Evolutionary conservation across 2,329 filamentous ascomycete species (phyloP).

Genomic region (Chaetoscypha palmicola): DNA sequence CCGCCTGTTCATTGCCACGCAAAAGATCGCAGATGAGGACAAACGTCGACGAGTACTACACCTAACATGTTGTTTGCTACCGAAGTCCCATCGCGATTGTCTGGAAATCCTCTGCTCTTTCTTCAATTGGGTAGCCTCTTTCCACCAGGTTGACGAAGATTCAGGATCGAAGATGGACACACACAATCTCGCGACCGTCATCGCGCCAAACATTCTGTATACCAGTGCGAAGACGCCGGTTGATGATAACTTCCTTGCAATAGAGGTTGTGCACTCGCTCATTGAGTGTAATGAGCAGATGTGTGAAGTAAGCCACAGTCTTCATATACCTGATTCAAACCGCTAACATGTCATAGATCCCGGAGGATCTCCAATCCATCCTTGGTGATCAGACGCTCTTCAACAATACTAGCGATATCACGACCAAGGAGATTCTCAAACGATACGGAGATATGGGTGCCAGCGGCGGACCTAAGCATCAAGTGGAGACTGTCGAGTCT

Average conservation of each 20-base stretch:
- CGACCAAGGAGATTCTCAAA: slow-evolving; percentile 94
- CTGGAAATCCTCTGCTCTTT: slow-evolving; percentile 95
- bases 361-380: slow-evolving; percentile 81
- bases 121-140: slow-evolving; percentile 94
- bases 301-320: slow-evolving; percentile 78
- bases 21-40: slow-evolving; percentile 77
- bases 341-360: slow-evolving; percentile 54
- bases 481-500: slow-evolving; percentile 50
- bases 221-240: slow-evolving; percentile 59
- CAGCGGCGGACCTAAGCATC: slow-evolving; percentile 46
- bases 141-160: slow-evolving; percentile 95
- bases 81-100: slow-evolving; percentile 86
- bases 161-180: slow-evolving; percentile 98
- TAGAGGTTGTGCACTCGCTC: slow-evolving; percentile 84
- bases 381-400: slow-evolving; percentile 78
- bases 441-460: slow-evolving; percentile 72
- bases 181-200: slow-evolving; percentile 93
- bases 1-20: slow-evolving; percentile 79
- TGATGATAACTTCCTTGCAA: slow-evolving; percentile 88
- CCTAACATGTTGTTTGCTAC: slow-evolving; percentile 83
- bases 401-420: slow-evolving; percentile 76
- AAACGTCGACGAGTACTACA: slow-evolving; percentile 81
- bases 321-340: too few species aligned
- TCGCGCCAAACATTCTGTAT: slow-evolving; percentile 90
- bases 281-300: slow-evolving; percentile 94